Evolutionary conservation across 768 basidiomycete species (phyloP).

Genomic region (Mycena epipterygia): DNA sequence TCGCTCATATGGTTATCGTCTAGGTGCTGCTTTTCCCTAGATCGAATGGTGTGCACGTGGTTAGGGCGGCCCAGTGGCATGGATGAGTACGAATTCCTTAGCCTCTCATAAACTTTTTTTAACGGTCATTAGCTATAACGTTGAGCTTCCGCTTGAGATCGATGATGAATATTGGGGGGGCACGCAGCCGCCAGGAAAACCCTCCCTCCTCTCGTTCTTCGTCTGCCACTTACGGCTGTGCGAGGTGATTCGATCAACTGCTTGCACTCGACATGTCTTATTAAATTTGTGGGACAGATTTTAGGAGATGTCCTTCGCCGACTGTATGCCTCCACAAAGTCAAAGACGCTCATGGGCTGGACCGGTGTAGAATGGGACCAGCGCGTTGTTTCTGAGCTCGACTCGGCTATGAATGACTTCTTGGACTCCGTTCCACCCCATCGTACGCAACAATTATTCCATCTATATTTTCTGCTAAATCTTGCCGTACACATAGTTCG

Average conservation of each 20-base stretch:
- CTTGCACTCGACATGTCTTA: not conserved
- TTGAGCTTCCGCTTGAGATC: no score
- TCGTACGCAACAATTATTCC: constrained; percentile 47
- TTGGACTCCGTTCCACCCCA: no score
- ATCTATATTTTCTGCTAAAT: not conserved
- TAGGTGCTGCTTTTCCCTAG: not conserved
- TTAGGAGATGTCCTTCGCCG: constrained; percentile 72
- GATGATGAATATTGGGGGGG: no score
- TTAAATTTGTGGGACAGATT: constrained; percentile 47
- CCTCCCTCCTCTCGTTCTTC: constrained; percentile 67
- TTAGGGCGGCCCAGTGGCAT: not conserved
- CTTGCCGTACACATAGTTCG: constrained; percentile 27
- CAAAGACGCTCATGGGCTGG: constrained; percentile 49
- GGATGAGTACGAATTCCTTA: not conserved
- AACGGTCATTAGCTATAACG: constrained; percentile 57
- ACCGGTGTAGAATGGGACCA: constrained; percentile 70
- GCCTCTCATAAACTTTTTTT: not conserved
- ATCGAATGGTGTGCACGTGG: not conserved
- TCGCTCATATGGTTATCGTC: not conserved
- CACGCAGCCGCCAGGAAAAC: constrained; percentile 74
- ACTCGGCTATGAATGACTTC: no score
- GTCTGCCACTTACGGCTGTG: constrained; percentile 65
- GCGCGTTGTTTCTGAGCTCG: constrained; percentile 66
- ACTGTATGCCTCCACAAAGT: constrained; percentile 59
- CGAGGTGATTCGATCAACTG: constrained; percentile 42